Percentiles rank a stretch among this genome's conserved stretches.
These are phyloP conservation scores for Neckera pumila DNA, from an alignment of 225 moss, liverwort and hornwort species.

Conservation along the genomic window DNA sequence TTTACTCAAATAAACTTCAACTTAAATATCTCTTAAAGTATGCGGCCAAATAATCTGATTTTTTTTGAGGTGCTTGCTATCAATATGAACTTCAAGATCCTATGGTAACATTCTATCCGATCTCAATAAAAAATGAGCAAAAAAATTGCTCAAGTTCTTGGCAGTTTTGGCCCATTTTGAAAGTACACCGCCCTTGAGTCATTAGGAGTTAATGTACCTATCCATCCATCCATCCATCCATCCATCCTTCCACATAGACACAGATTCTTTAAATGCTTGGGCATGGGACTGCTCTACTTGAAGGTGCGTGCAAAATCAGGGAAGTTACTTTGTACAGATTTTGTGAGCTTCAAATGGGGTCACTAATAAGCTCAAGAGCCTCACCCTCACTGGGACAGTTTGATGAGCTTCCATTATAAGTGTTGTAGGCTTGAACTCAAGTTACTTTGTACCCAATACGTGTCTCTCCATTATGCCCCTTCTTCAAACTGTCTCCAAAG, in stretches of 20 bases:
- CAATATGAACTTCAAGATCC: too few species aligned
- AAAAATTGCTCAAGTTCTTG: too few species aligned
- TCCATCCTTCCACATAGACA: not conserved
- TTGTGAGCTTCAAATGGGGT: not conserved
- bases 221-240: not conserved
- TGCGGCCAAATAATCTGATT: too few species aligned
- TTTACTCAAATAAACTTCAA: too few species aligned
- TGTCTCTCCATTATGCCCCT: not conserved
- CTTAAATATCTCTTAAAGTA: too few species aligned
- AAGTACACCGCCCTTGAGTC: too few species aligned
- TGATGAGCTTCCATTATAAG: constrained; percentile 11
- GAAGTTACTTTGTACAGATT: constrained; percentile 50
- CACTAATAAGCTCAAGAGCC: not conserved
- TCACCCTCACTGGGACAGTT: not conserved
- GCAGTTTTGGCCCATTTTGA: too few species aligned
- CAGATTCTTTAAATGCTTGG: not conserved
- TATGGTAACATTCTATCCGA: too few species aligned
- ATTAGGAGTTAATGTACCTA: not conserved
- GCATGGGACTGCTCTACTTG: not conserved
- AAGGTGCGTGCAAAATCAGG: constrained; percentile 33
- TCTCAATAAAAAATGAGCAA: too few species aligned
- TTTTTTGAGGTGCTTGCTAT: too few species aligned
- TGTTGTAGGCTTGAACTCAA: not conserved
- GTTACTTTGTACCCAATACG: constrained; percentile 7
- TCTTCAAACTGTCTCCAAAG: not conserved